Evolutionary conservation across 352 stramenopile species (phyloP).

Genomic region (Phytophthora pini): DNA sequence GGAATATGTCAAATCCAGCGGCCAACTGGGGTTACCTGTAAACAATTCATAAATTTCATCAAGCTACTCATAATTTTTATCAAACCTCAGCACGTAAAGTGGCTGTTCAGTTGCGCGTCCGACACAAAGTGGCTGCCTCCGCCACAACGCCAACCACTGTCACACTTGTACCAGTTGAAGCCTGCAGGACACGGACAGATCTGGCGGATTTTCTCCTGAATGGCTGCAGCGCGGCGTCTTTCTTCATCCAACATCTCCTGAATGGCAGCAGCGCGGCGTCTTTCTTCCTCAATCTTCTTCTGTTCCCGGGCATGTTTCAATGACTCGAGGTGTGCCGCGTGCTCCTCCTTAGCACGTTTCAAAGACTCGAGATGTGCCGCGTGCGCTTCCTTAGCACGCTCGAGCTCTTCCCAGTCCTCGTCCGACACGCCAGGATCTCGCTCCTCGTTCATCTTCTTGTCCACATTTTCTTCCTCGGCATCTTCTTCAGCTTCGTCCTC

Average conservation of each 20-base stretch:
- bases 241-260: constrained; percentile 50
- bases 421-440: constrained; percentile 70
- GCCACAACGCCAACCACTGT: constrained; percentile 77
- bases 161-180: constrained; percentile 68
- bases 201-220: constrained; percentile 68
- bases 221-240: constrained; percentile 37
- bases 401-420: constrained; percentile 69
- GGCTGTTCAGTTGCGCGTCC: constrained; percentile 61
- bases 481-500: constrained; percentile 27
- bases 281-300: constrained; percentile 36
- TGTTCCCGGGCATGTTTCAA: constrained; percentile 43
- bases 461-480: background rate
- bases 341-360: constrained; percentile 33
- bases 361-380: constrained; percentile 44
- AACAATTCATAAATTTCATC: too few species aligned
- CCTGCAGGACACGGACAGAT: constrained; percentile 72
- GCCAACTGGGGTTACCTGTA: too few species aligned
- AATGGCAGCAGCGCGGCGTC: constrained; percentile 27
- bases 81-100: constrained; percentile 54
- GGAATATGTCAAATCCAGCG: too few species aligned
- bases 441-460: constrained; percentile 13
- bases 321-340: constrained; percentile 43
- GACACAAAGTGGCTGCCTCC: constrained; percentile 81
- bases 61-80: too few species aligned
- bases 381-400: constrained; percentile 64